phyloP scores from a whole-genome alignment of 2,329 filamentous ascomycete genomes.

The Colletotrichum theobromicola region DNA sequence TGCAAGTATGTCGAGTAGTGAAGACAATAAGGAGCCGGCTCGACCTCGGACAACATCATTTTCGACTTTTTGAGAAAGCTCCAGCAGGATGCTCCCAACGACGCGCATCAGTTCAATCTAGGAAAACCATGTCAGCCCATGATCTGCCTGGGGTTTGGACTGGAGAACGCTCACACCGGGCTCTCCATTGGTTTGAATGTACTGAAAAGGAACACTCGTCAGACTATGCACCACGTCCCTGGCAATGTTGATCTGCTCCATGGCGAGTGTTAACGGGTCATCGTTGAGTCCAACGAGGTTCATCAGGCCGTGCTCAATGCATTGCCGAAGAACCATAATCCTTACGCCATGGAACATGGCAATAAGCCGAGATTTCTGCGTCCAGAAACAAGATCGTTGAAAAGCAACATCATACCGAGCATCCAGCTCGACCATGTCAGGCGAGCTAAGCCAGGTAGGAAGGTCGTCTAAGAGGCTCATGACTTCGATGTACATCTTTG shows the following conservation, averaged over 20 bases:
- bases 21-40: not conserved
- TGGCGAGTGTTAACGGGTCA: not conserved
- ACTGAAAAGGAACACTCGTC: not conserved
- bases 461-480: not conserved
- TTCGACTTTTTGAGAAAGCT: constrained; percentile 25
- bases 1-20: not conserved
- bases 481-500: not conserved
- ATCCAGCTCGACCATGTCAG: not conserved
- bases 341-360: not conserved
- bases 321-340: not conserved
- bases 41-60: not conserved
- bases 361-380: not conserved
- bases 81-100: constrained; percentile 40
- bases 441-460: not conserved
- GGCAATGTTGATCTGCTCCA: constrained; percentile 5
- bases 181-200: constrained; percentile 8
- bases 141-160: not conserved
- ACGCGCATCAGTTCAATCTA: constrained; percentile 45
- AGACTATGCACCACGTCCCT: not conserved
- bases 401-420: not conserved
- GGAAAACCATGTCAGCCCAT: not conserved
- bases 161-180: not conserved
- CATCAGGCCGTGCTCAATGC: not conserved
- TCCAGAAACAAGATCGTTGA: not conserved
- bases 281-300: not conserved